These are phyloP conservation scores for Pseudogymnoascus sp. DNA, from an alignment of 2,329 filamentous ascomycete species.

Conservation along the genomic window DNA sequence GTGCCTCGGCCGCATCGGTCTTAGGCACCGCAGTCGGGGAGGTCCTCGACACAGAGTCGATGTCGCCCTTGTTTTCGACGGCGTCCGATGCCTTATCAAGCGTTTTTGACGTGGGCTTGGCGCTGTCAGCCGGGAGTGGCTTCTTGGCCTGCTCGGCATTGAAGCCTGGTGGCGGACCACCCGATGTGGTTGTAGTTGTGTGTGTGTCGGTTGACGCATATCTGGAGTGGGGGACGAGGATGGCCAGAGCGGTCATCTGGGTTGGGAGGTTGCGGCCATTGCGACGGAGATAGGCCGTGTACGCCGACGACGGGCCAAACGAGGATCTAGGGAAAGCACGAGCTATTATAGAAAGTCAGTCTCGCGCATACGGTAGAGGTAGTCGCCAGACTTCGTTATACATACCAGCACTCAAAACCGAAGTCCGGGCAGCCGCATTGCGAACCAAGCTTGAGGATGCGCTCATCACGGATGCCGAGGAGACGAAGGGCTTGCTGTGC, in stretches of 20 bases:
- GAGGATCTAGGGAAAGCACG: conserved; percentile 23
- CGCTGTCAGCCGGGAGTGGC: conserved; percentile 38
- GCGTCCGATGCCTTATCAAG: conserved; percentile 20
- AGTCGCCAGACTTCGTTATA: conserved; percentile 12
- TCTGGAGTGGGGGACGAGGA: conserved; percentile 46
- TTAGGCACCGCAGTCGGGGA: conserved; percentile 25
- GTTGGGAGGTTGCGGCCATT: conserved; percentile 26
- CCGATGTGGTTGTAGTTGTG: conserved; percentile 29
- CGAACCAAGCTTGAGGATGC: conserved; percentile 29
- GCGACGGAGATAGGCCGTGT: conserved; percentile 26
- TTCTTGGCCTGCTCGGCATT: conserved; percentile 61
- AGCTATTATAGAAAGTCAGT: conserved; percentile 16
- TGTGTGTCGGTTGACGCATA: conserved; percentile 51
- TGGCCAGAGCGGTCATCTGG: conserved; percentile 40
- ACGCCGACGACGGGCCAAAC: conserved; percentile 23
- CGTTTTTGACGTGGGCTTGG: conserved; percentile 24
- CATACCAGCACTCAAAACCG: conserved; percentile 24
- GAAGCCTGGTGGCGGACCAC: conserved; percentile 61
- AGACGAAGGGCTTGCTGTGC: not conserved
- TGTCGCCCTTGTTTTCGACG: conserved; percentile 19
- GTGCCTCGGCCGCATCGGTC: conserved; percentile 24
- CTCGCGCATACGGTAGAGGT: not conserved
- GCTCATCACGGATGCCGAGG: conserved; percentile 23
- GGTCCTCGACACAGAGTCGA: conserved; percentile 20
- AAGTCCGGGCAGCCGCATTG: conserved; percentile 25